Evolutionary conservation across 169 alveolate genomes (phyloP).

Genomic region (Nephromyces sp.): DNA sequence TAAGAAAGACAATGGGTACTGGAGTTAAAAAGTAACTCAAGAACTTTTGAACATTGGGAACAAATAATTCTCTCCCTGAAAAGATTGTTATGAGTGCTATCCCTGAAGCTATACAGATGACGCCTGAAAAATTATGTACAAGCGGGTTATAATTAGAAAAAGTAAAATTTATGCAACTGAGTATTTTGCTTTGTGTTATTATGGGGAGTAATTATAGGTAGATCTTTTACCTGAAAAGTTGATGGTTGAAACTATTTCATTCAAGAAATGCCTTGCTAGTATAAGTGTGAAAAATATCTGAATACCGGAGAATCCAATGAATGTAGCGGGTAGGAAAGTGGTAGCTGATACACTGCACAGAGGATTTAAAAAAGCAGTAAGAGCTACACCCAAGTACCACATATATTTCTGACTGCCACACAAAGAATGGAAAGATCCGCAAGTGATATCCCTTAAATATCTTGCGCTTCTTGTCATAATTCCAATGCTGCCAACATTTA

Average conservation of each 20-base stretch:
- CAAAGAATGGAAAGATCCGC: too few relatives aligned
- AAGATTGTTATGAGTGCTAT: neutral
- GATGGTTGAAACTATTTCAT: neutral
- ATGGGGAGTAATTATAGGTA: too few relatives aligned
- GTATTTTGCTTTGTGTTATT: neutral
- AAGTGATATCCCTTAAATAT: too few relatives aligned
- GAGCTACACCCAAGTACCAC: neutral
- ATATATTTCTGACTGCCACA: neutral
- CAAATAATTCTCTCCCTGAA: neutral
- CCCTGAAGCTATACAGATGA: neutral
- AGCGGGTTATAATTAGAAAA: neutral
- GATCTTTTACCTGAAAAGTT: neutral
- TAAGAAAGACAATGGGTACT: too few relatives aligned
- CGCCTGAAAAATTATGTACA: neutral
- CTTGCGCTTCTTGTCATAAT: too few relatives aligned
- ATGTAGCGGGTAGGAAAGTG: neutral
- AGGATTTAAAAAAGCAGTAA: neutral
- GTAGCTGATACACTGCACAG: neutral
- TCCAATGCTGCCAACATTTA: too few relatives aligned
- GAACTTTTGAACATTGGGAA: neutral
- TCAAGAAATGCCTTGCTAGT: neutral
- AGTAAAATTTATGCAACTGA: neutral
- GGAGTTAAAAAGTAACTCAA: too few relatives aligned
- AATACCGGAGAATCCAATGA: neutral
- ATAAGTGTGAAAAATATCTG: neutral